phyloP scores from a whole-genome alignment of 305 asterid species.

The Rubia balearica region DNA sequence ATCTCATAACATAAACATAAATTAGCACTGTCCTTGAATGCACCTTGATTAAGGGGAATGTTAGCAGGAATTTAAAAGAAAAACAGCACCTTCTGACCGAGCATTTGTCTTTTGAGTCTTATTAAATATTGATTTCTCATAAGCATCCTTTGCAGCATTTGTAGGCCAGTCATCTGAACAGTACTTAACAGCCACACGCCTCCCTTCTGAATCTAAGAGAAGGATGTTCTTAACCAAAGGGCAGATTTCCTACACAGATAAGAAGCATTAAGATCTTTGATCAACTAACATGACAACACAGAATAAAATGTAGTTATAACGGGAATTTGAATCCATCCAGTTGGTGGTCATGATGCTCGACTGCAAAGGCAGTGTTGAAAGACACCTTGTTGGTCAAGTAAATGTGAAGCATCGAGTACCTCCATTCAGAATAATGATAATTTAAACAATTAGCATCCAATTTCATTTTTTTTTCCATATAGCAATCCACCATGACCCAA shows the following conservation, averaged over 20 bases:
- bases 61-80: not conserved
- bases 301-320: not conserved
- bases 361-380: not conserved
- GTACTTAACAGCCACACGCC: slow-evolving; percentile 82
- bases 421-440: not conserved
- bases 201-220: slow-evolving; percentile 84
- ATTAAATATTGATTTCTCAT: slow-evolving; percentile 66
- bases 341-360: not conserved
- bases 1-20: not conserved
- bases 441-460: not conserved
- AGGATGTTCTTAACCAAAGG: slow-evolving; percentile 83
- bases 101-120: slow-evolving; percentile 92
- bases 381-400: not conserved
- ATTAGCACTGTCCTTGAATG: not conserved
- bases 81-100: slow-evolving; percentile 61
- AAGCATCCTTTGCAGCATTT: slow-evolving; percentile 65
- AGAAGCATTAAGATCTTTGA: slow-evolving; percentile 10
- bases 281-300: not conserved
- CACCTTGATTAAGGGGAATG: not conserved
- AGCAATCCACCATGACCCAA: not conserved
- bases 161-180: slow-evolving; percentile 89
- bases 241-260: slow-evolving; percentile 54
- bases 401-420: not conserved
- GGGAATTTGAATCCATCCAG: not conserved
- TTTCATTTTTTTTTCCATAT: not conserved